phyloP scores from a whole-genome alignment of 495 filamentous ascomycete species.

The Xylaria longipes region DNA sequence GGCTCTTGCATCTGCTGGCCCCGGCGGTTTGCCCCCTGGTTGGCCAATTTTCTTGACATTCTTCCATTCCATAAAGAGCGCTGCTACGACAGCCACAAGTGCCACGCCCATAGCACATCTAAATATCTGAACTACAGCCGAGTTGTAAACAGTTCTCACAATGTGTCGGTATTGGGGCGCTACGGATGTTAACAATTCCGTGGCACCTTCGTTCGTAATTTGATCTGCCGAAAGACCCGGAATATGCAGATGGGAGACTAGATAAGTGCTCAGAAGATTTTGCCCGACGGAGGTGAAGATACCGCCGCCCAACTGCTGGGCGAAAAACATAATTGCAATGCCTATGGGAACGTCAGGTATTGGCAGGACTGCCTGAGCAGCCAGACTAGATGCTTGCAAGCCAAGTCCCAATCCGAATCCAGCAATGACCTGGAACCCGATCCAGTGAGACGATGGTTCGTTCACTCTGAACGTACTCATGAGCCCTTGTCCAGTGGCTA shows the following conservation, averaged over 20 bases:
- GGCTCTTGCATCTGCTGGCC: not conserved
- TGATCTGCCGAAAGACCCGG: constrained; percentile 52
- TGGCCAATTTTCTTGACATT: constrained; percentile 58
- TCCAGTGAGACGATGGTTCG: constrained; percentile 65
- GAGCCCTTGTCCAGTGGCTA: constrained; percentile 71
- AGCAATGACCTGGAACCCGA: constrained; percentile 73
- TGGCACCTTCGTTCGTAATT: constrained; percentile 64
- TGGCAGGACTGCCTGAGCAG: constrained; percentile 66
- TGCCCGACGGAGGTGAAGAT: constrained; percentile 71
- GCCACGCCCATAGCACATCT: constrained; percentile 59
- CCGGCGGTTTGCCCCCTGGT: constrained; percentile 9
- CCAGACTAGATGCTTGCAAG: constrained; percentile 71
- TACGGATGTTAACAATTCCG: constrained; percentile 55
- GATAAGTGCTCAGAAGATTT: constrained; percentile 65
- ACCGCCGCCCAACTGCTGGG: constrained; percentile 69
- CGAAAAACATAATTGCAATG: constrained; percentile 68
- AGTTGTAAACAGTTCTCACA: constrained; percentile 64
- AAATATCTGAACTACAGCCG: constrained; percentile 61
- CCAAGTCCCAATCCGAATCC: constrained; percentile 75
- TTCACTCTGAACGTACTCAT: constrained; percentile 67
- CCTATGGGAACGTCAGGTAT: constrained; percentile 65
- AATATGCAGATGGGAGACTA: constrained; percentile 57
- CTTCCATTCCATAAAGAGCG: constrained; percentile 66
- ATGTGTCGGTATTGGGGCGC: constrained; percentile 45
- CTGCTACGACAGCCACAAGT: constrained; percentile 56